These are phyloP conservation scores for Talaromyces sp. DNA, from an alignment of 2,329 filamentous ascomycete species.

Conservation along the genomic window DNA sequence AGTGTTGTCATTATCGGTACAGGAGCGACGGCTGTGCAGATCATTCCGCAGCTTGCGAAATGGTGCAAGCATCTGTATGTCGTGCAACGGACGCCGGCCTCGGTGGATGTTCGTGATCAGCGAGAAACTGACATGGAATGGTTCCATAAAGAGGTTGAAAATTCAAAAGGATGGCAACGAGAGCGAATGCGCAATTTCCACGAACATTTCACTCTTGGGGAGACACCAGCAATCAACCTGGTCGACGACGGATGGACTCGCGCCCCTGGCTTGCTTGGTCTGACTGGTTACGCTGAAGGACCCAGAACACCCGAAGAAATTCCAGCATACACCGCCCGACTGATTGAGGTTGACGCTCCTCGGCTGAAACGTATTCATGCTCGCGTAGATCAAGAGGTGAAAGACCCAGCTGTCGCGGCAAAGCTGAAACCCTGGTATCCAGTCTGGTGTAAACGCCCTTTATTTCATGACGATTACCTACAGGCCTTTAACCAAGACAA, in stretches of 20 bases:
- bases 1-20: not conserved
- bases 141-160: not conserved
- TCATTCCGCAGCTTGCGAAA: not conserved
- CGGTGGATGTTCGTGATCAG: not conserved
- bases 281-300: not conserved
- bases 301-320: not conserved
- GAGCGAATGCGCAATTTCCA: not conserved
- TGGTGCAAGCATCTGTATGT: not conserved
- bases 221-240: not conserved
- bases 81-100: not conserved
- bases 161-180: not conserved
- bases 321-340: not conserved
- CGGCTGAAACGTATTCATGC: not conserved
- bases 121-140: not conserved
- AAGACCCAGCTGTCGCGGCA: not conserved
- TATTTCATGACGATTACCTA: not conserved
- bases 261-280: not conserved
- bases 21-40: not conserved
- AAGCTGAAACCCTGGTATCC: not conserved
- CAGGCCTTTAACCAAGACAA: not conserved
- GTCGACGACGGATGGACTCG: not conserved
- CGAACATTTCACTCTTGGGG: not conserved
- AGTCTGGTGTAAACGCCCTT: not conserved
- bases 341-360: not conserved
- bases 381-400: not conserved